Percentiles rank a stretch among this genome's conserved stretches.
phyloP scores from a whole-genome alignment of 1,139 yeast genomes.

The Kazachstania sp. region DNA sequence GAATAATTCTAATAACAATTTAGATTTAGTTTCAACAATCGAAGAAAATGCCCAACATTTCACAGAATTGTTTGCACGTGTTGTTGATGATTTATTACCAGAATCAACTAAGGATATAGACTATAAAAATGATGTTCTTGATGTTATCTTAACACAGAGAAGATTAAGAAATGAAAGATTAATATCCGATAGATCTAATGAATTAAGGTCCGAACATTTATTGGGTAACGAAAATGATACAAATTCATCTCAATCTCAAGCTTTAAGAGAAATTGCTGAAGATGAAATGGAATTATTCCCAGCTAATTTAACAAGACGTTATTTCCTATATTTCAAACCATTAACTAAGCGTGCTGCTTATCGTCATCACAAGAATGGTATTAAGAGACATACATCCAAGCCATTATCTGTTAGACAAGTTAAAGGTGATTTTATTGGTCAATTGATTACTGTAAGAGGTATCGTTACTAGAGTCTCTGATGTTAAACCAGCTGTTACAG shows the following conservation, averaged over 20 bases:
- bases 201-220: conserved; percentile 45
- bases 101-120: conserved; percentile 65
- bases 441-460: conserved; percentile 83
- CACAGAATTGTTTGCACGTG: conserved; percentile 63
- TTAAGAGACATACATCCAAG: conserved; percentile 31
- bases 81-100: conserved; percentile 78
- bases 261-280: conserved; percentile 27
- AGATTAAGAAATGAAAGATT: conserved; percentile 69
- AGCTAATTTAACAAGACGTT: conserved; percentile 76
- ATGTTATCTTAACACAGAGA: conserved; percentile 87
- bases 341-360: conserved; percentile 34
- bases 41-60: conserved; percentile 70
- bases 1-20: conserved; percentile 23
- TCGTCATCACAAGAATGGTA: conserved; percentile 13
- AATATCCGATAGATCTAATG: conserved; percentile 26
- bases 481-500: conserved; percentile 86
- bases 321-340: conserved; percentile 80
- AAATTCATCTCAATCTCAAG: conserved; percentile 27
- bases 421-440: conserved; percentile 76
- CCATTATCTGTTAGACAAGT: conserved; percentile 85
- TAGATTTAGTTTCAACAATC: conserved; percentile 34
- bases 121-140: conserved; percentile 84
- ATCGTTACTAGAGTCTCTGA: conserved; percentile 93
- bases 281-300: conserved; percentile 56
- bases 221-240: conserved; percentile 26